Percentiles rank a stretch among this genome's conserved stretches.
These are phyloP conservation scores for Ceratocystis albifundus DNA, from an alignment of 2,329 filamentous ascomycete species.

Conservation along the genomic window DNA sequence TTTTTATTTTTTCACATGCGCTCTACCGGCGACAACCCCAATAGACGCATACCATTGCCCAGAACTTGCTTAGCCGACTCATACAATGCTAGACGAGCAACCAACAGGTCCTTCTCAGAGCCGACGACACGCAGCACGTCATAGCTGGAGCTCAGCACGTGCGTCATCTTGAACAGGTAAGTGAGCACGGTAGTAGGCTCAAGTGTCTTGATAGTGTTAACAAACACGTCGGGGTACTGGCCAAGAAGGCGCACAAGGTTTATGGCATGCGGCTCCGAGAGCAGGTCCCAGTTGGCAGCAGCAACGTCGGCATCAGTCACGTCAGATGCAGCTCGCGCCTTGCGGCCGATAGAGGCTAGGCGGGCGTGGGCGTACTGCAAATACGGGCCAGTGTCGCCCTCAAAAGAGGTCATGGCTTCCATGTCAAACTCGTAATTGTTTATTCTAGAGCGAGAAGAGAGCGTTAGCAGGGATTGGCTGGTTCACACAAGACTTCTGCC, in stretches of 20 bases:
- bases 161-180: slow-evolving; percentile 83
- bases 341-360: slow-evolving; percentile 52
- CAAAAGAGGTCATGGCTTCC: slow-evolving; percentile 70
- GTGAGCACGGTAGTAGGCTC: slow-evolving; percentile 50
- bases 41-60: slow-evolving; percentile 68
- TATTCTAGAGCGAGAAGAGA: slow-evolving; percentile 34
- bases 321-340: slow-evolving; percentile 43
- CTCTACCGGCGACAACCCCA: slow-evolving; percentile 69
- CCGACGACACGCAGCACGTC: slow-evolving; percentile 74
- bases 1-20: slow-evolving; percentile 21
- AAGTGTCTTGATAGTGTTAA: slow-evolving; percentile 73
- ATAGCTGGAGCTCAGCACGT: slow-evolving; percentile 67
- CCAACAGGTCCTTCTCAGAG: slow-evolving; percentile 59
- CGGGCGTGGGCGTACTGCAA: slow-evolving; percentile 73
- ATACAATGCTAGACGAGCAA: slow-evolving; percentile 66
- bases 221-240: slow-evolving; percentile 74
- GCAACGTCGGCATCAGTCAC: slow-evolving; percentile 47
- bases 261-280: slow-evolving; percentile 59
- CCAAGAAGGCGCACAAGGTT: slow-evolving; percentile 65
- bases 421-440: slow-evolving; percentile 65
- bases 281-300: slow-evolving; percentile 53
- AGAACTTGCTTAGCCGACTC: slow-evolving; percentile 63
- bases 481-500: background rate
- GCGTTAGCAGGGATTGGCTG: slow-evolving; percentile 20
- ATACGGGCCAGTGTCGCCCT: slow-evolving; percentile 76